Evolutionary conservation across 768 basidiomycete genomes (phyloP).

Genomic region (Naganishia onofrii): DNA sequence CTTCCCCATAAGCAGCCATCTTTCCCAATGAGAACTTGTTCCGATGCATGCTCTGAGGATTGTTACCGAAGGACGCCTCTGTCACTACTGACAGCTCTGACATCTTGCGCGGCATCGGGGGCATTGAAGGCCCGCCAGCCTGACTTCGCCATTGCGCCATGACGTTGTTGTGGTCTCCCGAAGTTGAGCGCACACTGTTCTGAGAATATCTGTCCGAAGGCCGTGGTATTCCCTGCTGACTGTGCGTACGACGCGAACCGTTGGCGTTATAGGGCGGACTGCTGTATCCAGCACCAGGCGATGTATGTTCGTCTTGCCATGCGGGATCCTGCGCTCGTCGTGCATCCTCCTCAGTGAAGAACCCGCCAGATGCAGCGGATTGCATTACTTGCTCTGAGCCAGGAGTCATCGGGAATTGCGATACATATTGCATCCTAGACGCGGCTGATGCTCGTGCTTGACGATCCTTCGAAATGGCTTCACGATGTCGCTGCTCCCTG

Average conservation of each 20-base stretch:
- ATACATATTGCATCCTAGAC: slow-evolving; percentile 42
- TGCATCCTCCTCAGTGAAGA: slow-evolving; percentile 20
- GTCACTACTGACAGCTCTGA: slow-evolving; percentile 23
- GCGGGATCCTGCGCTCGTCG: background rate
- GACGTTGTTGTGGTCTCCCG: slow-evolving; percentile 22
- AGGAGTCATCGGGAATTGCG: slow-evolving; percentile 45
- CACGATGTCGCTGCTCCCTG: slow-evolving; percentile 51
- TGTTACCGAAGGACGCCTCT: slow-evolving; percentile 30
- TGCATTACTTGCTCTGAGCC: slow-evolving; percentile 36
- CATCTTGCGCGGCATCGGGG: slow-evolving; percentile 26
- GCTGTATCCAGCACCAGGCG: slow-evolving; percentile 19
- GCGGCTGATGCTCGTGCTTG: slow-evolving; percentile 49
- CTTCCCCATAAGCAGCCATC: slow-evolving; percentile 23
- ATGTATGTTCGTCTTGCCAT: slow-evolving; percentile 27
- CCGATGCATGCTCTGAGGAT: background rate
- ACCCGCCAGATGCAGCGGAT: slow-evolving; percentile 19
- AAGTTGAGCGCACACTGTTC: slow-evolving; percentile 18
- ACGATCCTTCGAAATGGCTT: slow-evolving; percentile 56
- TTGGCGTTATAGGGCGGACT: slow-evolving; percentile 26
- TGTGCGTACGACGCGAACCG: slow-evolving; percentile 27
- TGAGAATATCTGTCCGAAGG: slow-evolving; percentile 28
- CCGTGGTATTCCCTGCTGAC: slow-evolving; percentile 26
- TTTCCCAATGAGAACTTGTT: slow-evolving; percentile 18
- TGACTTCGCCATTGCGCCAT: slow-evolving; percentile 27
- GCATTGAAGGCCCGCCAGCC: slow-evolving; percentile 19